phyloP scores from a whole-genome alignment of 352 stramenopile genomes.

The Globisporangium polare region DNA sequence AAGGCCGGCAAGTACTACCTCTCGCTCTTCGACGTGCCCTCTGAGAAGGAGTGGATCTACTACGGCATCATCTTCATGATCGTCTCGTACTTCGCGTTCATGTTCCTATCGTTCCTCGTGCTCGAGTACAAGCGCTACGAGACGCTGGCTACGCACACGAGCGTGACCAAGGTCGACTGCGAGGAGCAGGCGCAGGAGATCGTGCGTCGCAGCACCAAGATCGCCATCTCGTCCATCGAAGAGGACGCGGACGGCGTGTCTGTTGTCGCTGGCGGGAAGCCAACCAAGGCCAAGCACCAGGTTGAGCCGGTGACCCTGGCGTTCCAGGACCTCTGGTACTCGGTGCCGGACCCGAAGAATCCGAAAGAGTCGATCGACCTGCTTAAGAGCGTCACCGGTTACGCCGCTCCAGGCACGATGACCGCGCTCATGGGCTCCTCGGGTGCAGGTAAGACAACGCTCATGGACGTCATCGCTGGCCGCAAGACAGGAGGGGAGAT shows the following conservation, averaged over 20 bases:
- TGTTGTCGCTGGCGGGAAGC: neutral
- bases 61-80: conserved; percentile 22
- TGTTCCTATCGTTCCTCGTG: conserved; percentile 20
- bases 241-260: neutral
- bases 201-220: conserved; percentile 5
- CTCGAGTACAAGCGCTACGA: conserved; percentile 26
- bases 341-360: conserved; percentile 20
- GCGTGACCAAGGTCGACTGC: conserved; percentile 7
- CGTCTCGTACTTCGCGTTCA: conserved; percentile 20
- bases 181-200: conserved; percentile 8
- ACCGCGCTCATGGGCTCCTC: conserved; percentile 83
- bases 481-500: conserved; percentile 84
- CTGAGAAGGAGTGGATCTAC: conserved; percentile 19
- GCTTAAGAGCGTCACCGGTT: conserved; percentile 32
- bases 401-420: conserved; percentile 35
- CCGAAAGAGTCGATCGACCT: conserved; percentile 40
- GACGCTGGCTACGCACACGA: conserved; percentile 7
- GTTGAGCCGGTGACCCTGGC: conserved; percentile 20
- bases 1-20: conserved; percentile 20
- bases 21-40: conserved; percentile 21
- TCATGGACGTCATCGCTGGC: conserved; percentile 93
- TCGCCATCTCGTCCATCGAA: neutral
- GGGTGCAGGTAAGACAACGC: conserved; percentile 81
- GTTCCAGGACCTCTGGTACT: conserved; percentile 26
- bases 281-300: neutral